Base-by-base conservation (phyloP, 495 filamentous ascomycete genomes). In the Penicillium crystallinum region DNA sequence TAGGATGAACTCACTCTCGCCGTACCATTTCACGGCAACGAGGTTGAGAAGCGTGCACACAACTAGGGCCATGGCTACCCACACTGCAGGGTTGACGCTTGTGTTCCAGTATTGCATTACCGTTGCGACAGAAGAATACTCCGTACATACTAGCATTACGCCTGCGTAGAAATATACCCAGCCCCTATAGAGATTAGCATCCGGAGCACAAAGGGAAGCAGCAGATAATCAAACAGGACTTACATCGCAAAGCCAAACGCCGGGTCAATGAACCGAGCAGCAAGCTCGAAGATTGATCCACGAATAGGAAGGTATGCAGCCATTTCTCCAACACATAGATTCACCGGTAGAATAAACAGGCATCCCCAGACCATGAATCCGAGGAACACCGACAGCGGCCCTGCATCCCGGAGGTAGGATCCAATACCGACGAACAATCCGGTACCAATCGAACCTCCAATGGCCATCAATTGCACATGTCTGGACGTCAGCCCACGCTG, bases 361-460 rank as follows among this genome's bases (percentile, higher is more conserved):
- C 65, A 33, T 25, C 64, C 55, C 55, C 61, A 70, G 36, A 71
- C 14, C 15, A 81, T 57, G 60, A 87, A 90, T 10, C 84, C 82
- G 25, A 90, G 72, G 19, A 91, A 73, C 30, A 87, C 71, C 4
- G 80, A 85, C 4, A 84, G 70, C 14, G 87, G 87, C 11, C 86
- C 86, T 23, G 84, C 73, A 51, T 77, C 79, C 12, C 77, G 75
- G 41, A 90, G 75, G n/a, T 85, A 85, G 23, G 72, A 73, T 17
- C 87, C 86, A 45, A 83, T 88, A 37, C 88, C 85, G 17, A 90
- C 70, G 70, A 91, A 91, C 25, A 90, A 72, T 40, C 86, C 87
- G 1, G 86, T 90, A 21, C 86, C 87, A 59, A 90, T 85, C 0
- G 86, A 86, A 14, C 86, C 86, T 53, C 88, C 86, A 22, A 87